Base-by-base conservation (phyloP, 768 basidiomycete species). In the Trametes meyenii region DNA sequence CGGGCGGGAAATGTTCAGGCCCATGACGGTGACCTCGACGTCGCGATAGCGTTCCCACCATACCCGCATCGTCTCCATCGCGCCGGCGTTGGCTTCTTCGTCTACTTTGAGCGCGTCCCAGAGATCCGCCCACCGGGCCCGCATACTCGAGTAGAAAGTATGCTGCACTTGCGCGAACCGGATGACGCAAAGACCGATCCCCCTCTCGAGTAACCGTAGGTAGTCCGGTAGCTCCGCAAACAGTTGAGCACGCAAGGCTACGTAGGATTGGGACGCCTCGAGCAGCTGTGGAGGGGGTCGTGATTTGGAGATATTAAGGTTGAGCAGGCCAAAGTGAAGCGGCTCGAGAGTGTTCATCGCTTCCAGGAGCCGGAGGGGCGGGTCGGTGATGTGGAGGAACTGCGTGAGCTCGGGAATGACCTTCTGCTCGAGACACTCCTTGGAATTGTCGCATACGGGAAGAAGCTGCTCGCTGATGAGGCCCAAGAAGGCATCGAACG, bases 291-390 rank as follows among this genome's bases (percentile, higher is more conserved):
- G 76, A 1, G 89, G 82, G 0, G 90, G 90, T 2, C 89, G 81
- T 48, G 86, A 85, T 68, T 89, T 87, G 1, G 79, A 65, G 40
- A 87, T 78, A 21, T 83, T 85, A 73, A 87, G 82, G 56, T 87
- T 87, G 53, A 92, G 78, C 4, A 92, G 80, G 58, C 84, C 83
- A 51, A 82, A 80, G 67, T 94, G 92, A 16, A 86, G 81, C 2
- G 90, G 89, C 45, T 87, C 85, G 60, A 91, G 85, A 29, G 74
- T 84, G 62, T 84, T 80, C 85, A 92, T 89, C 3, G 86, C 86
- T 17, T 82, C 81, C 2, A 93, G 77, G 6, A 92, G 81, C 60
- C 86, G 85, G 26, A 82, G 74, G 0, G 90, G 90, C 12, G 86
- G 78, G 35, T 78, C 80, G 69, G 85, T 83, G 61, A 85, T 84